Conservation (phyloP, 2,329 filamentous ascomycete genomes). For the Coleophoma eucalyptorum region DNA sequence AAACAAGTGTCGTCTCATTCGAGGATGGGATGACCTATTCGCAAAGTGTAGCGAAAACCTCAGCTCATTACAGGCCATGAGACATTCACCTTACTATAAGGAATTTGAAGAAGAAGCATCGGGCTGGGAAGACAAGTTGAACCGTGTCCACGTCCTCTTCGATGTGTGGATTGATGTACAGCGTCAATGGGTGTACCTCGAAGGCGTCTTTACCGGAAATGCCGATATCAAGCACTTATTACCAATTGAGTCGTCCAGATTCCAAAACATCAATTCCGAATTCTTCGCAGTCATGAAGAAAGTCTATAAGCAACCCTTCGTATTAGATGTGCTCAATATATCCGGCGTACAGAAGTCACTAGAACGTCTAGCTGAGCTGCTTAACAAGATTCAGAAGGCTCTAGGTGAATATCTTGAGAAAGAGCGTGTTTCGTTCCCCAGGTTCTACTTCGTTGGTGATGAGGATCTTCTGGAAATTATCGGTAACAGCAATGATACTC, state of each 20-base stretch:
- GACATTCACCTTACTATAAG: slow-evolving; percentile 98
- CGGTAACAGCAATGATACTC: slow-evolving; percentile 95
- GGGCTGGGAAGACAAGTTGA: slow-evolving; percentile 96
- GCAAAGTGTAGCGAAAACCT: slow-evolving; percentile 98
- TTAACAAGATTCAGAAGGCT: slow-evolving; percentile 99
- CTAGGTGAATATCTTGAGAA: slow-evolving; percentile 97
- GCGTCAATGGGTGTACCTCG: slow-evolving; percentile 98
- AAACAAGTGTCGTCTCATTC: slow-evolving; percentile 95
- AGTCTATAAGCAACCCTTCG: slow-evolving; percentile 92
- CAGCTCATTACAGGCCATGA: slow-evolving; percentile 97
- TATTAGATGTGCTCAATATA: slow-evolving; percentile 94
- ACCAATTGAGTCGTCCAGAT: slow-evolving; percentile 92
- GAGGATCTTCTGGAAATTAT: slow-evolving; percentile 99
- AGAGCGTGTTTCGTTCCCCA: slow-evolving; percentile 93
- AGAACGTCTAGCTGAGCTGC: slow-evolving; percentile 89
- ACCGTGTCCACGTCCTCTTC: slow-evolving; percentile 94
- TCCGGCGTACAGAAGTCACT: slow-evolving; percentile 93
- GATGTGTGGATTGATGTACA: slow-evolving; percentile 99
- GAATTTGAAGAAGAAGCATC: slow-evolving; percentile 98
- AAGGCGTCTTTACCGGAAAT: slow-evolving; percentile 98
- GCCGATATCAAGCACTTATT: slow-evolving; percentile 98
- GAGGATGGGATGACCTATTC: slow-evolving; percentile 97
- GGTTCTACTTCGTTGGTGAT: slow-evolving; percentile 99
- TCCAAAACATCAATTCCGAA: slow-evolving; percentile 99
- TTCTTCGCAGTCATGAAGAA: slow-evolving; percentile 99